A percentile compares a stretch with the other conserved stretches of the same genome.
Evolutionary conservation across 2,329 filamentous ascomycete genomes (phyloP).

Genomic region (Curvularia sp.): DNA sequence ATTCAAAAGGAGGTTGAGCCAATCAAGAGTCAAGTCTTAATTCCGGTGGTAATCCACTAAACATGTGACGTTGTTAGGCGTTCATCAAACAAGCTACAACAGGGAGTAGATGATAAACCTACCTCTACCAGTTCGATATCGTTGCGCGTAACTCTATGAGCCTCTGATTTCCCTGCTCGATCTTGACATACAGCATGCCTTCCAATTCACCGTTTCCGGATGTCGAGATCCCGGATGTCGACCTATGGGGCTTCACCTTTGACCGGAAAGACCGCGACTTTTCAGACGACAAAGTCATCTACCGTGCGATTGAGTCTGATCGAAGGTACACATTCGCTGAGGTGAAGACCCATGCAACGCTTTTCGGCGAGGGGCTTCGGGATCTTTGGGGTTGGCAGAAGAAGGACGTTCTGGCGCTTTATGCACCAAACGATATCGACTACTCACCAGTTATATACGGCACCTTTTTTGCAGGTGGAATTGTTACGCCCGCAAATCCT

Average conservation of each 20-base stretch:
- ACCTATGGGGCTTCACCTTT: conserved; percentile 37
- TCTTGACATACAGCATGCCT: conserved; percentile 21
- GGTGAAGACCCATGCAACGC: conserved; percentile 67
- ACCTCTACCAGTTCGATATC: not conserved
- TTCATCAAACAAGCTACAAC: not conserved
- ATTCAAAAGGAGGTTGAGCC: not conserved
- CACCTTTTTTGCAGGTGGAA: conserved; percentile 79
- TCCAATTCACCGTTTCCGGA: conserved; percentile 34
- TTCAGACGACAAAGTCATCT: conserved; percentile 35
- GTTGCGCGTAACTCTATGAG: not conserved
- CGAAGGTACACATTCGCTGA: conserved; percentile 71
- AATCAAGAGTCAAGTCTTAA: not conserved
- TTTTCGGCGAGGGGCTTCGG: conserved; percentile 80
- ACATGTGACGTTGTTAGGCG: not conserved
- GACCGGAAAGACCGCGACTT: conserved; percentile 33
- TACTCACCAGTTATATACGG: conserved; percentile 78
- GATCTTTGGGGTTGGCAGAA: conserved; percentile 78
- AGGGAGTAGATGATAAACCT: not conserved
- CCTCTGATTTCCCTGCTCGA: not conserved
- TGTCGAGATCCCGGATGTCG: conserved; percentile 29
- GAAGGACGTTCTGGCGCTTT: conserved; percentile 81
- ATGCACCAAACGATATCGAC: conserved; percentile 84
- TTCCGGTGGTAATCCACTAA: not conserved
- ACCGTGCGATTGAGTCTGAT: conserved; percentile 28
- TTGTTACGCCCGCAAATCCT: conserved; percentile 83